Conservation (phyloP, 352 stramenopile genomes). For the Thalassiosira pacifica region DNA sequence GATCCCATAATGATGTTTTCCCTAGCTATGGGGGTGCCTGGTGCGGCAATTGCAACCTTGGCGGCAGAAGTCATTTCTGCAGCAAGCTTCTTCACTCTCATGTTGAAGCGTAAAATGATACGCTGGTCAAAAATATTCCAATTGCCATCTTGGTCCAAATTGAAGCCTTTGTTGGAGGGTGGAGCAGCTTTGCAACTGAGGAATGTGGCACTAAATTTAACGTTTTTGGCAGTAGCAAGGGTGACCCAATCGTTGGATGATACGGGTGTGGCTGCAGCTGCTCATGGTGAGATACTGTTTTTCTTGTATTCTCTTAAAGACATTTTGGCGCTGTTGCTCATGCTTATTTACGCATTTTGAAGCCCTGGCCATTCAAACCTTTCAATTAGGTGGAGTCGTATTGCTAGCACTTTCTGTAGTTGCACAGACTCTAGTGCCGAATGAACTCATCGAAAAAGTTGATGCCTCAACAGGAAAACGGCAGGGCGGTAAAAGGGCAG, state of each 20-base stretch:
- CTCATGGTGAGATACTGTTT: slow-evolving; percentile 62
- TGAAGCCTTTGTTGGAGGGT: slow-evolving; percentile 79
- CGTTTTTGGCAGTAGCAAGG: slow-evolving; percentile 83
- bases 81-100: slow-evolving; percentile 73
- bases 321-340: slow-evolving; percentile 36
- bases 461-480: slow-evolving; percentile 65
- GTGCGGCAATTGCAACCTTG: slow-evolving; percentile 85
- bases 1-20: slow-evolving; percentile 88
- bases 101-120: slow-evolving; percentile 75
- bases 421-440: slow-evolving; percentile 82
- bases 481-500: slow-evolving; percentile 72
- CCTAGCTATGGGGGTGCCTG: slow-evolving; percentile 80
- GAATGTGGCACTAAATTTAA: slow-evolving; percentile 85
- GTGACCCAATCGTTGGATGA: slow-evolving; percentile 85
- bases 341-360: neutral
- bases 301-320: slow-evolving; percentile 27
- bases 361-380: slow-evolving; percentile 82
- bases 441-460: slow-evolving; percentile 78
- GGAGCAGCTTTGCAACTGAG: slow-evolving; percentile 80
- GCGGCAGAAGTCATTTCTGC: slow-evolving; percentile 83
- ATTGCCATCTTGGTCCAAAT: slow-evolving; percentile 69
- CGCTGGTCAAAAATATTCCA: slow-evolving; percentile 72
- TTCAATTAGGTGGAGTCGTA: slow-evolving; percentile 86
- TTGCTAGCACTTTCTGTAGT: slow-evolving; percentile 80
- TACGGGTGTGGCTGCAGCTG: slow-evolving; percentile 81